Evolutionary conservation across 192 early-diverging fungal species (phyloP).

Genomic region (Gamsiella multidivaricata): DNA sequence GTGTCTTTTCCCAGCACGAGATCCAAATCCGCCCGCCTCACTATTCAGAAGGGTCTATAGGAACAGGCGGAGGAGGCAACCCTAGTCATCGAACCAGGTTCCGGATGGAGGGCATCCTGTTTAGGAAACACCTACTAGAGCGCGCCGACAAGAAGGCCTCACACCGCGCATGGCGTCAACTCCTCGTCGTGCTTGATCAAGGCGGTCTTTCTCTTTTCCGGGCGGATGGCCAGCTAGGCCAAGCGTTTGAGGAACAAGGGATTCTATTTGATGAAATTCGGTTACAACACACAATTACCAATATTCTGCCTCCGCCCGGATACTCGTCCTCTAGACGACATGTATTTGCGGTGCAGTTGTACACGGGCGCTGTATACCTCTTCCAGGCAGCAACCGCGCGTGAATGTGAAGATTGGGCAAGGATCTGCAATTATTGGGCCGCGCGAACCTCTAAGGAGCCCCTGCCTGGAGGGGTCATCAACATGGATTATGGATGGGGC

Average conservation of each 20-base stretch:
- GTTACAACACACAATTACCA: conserved; percentile 87
- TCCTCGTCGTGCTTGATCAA: conserved; percentile 76
- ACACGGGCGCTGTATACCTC: conserved; percentile 84
- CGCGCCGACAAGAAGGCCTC: conserved; percentile 80
- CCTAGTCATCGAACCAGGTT: conserved; percentile 38
- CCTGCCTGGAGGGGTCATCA: conserved; percentile 85
- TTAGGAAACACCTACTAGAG: conserved; percentile 89
- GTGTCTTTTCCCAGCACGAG: background rate
- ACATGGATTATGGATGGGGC: conserved; percentile 96
- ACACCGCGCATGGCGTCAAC: conserved; percentile 86
- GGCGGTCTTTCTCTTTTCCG: conserved; percentile 86
- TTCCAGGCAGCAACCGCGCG: conserved; percentile 83
- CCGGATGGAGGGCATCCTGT: conserved; percentile 80
- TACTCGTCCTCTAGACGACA: conserved; percentile 80
- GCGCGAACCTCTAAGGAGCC: conserved; percentile 92
- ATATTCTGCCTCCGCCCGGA: conserved; percentile 86
- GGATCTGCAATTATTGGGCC: conserved; percentile 95
- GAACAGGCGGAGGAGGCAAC: background rate
- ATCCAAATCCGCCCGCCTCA: background rate
- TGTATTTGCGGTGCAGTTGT: conserved; percentile 88
- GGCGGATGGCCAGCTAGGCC: conserved; percentile 57
- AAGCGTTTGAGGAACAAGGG: conserved; percentile 13
- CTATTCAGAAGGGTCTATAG: too few relatives aligned
- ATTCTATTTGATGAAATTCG: conserved; percentile 55
- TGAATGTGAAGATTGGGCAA: conserved; percentile 86